These are phyloP conservation scores for Pseudoscleropodium purum DNA, from an alignment of 225 moss, liverwort and hornwort species.

Conservation along the genomic window DNA sequence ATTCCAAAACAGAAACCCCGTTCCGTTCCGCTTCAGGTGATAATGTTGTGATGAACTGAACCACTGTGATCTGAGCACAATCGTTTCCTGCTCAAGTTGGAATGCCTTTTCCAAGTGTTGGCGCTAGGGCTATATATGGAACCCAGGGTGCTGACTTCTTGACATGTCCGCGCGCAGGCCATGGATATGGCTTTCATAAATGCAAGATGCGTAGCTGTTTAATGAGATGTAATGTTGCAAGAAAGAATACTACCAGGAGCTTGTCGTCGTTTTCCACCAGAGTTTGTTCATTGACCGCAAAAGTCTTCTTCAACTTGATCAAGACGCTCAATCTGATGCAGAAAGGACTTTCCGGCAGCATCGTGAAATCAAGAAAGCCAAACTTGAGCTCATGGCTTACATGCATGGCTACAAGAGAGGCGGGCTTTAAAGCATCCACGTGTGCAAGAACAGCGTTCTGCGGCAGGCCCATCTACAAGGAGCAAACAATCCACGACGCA, in stretches of 20 bases:
- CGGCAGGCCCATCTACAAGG: slow-evolving; percentile 11
- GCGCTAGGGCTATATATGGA: not conserved
- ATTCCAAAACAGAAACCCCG: not conserved
- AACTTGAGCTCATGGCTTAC: not conserved
- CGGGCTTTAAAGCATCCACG: not conserved
- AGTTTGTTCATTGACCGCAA: not conserved
- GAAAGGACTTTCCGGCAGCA: not conserved
- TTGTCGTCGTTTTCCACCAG: not conserved
- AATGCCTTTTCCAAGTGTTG: not conserved
- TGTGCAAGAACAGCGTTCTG: not conserved
- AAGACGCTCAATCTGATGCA: not conserved
- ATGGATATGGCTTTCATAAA: not conserved
- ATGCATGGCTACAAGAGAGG: not conserved
- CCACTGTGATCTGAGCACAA: not conserved
- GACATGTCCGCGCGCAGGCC: not conserved
- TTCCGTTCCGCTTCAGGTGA: not conserved
- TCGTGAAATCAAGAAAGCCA: not conserved
- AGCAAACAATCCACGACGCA: not conserved
- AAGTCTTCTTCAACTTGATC: not conserved
- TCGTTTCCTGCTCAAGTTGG: not conserved
- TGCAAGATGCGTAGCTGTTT: not conserved
- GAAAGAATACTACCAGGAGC: not conserved
- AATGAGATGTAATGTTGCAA: not conserved
- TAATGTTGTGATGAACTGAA: not conserved
- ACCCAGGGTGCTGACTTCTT: not conserved